Evolutionary conservation across 2,329 filamentous ascomycete genomes (phyloP).

Genomic region (Fusarium devonianum): DNA sequence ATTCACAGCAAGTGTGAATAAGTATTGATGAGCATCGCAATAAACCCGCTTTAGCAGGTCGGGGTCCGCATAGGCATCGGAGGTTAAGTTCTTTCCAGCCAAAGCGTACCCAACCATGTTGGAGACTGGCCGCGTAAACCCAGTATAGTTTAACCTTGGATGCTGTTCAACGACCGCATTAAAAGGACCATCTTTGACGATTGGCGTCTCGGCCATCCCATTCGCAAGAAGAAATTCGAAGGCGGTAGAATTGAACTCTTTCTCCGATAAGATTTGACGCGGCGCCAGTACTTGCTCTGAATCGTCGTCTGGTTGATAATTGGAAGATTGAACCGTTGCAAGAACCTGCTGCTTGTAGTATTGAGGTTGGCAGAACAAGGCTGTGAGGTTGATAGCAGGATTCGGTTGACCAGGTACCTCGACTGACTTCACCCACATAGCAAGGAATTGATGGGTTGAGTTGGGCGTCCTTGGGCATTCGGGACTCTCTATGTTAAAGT

Average conservation of each 20-base stretch:
- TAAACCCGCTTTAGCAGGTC: constrained; percentile 27
- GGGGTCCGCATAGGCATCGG: constrained; percentile 11
- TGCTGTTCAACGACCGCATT: constrained; percentile 38
- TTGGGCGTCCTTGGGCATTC: constrained; percentile 44
- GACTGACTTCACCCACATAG: constrained; percentile 29
- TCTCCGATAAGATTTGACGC: constrained; percentile 14
- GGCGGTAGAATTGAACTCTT: constrained; percentile 46
- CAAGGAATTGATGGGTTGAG: constrained; percentile 49
- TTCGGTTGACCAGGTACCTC: neutral
- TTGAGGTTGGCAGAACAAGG: constrained; percentile 51
- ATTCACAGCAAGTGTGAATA: constrained; percentile 43
- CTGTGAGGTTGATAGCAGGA: constrained; percentile 40
- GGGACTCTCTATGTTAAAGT: constrained; percentile 43
- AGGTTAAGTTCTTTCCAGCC: constrained; percentile 14
- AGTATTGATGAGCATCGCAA: constrained; percentile 37
- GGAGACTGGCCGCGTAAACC: constrained; percentile 32
- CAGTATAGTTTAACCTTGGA: constrained; percentile 13
- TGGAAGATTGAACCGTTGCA: constrained; percentile 45
- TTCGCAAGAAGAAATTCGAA: constrained; percentile 47
- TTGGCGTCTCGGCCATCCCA: constrained; percentile 28
- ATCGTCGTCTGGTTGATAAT: constrained; percentile 9
- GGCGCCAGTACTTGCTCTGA: constrained; percentile 14
- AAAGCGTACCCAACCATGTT: constrained; percentile 48
- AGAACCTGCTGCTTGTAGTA: constrained; percentile 57
- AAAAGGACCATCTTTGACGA: constrained; percentile 38